Evolutionary conservation across 2,329 filamentous ascomycete species (phyloP).

Genomic region (Epichloe glyceriae): DNA sequence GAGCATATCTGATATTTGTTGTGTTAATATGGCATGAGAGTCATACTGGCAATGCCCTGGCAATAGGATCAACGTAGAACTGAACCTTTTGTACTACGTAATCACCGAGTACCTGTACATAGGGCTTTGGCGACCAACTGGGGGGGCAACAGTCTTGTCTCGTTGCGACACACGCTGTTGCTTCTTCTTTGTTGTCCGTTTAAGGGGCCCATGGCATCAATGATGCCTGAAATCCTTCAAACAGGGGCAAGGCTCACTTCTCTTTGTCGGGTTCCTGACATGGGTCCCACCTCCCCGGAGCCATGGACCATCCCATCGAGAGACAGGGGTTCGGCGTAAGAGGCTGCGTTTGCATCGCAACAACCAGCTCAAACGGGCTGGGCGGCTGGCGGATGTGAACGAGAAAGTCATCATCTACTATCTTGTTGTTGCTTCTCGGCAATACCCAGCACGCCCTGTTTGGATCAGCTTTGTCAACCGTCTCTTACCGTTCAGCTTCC

Average conservation of each 20-base stretch:
- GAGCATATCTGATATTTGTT: neutral
- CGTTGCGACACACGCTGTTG: neutral
- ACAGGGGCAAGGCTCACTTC: slow-evolving; percentile 1
- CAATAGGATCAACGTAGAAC: neutral
- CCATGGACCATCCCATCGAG: slow-evolving; percentile 2
- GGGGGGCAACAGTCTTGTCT: neutral
- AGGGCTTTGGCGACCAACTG: neutral
- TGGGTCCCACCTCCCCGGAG: slow-evolving; percentile 6
- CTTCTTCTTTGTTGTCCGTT: neutral
- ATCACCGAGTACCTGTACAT: too few species aligned
- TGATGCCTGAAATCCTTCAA: slow-evolving; percentile 1
- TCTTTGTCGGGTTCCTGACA: slow-evolving; percentile 8
- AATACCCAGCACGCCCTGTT: neutral
- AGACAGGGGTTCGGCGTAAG: slow-evolving; percentile 3
- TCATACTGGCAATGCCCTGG: neutral
- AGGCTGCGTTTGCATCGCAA: slow-evolving; percentile 4
- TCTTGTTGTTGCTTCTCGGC: neutral
- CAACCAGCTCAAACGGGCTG: slow-evolving; percentile 1
- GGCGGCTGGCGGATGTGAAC: neutral
- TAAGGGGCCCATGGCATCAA: slow-evolving; percentile 1
- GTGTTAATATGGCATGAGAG: too few species aligned
- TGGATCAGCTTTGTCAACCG: neutral
- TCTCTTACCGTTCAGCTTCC: neutral
- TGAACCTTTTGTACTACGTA: neutral
- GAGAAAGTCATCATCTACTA: neutral